Evolutionary conservation across 805 yeast genomes (phyloP), one percentile per base, ranked within the genome.

Genomic region (Clavispora asparagi): DNA sequence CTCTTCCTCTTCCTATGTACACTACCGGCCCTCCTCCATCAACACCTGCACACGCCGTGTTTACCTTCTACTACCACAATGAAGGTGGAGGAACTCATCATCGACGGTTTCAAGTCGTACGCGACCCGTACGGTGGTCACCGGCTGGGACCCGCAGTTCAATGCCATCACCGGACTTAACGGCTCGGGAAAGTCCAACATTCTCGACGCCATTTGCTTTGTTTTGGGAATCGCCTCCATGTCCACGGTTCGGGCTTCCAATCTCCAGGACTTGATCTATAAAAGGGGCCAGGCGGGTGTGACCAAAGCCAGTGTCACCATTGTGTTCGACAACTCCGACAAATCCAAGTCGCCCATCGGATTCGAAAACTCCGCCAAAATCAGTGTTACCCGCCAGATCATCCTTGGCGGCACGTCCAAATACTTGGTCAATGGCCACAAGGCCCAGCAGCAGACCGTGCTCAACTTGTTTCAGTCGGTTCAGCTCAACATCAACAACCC

Each of bases 131-230:
- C 99, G 1, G 97, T 91, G 28, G 87, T 94, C 29, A 79, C 95
- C 1, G 87, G 83, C 26, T 95, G 99, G 99, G 99, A 94, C 65
- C 78, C 87, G 1, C 96, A 87, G 67, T 95, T 94, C 69, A 94
- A 95, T 68, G 97, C 98, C 57, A 92, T 94, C 62, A 95, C 99
- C 0, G 99, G 99, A 7, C 75, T 94, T 42, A 94, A 94, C 63
- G 99, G 99, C 9, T 89, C 97, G 0, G 99, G 99, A 6, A 94
- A 94, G 61, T 92, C 98, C 19, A 94, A 94, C 63, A 91, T 94
- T 48, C 73, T 94, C 39, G 99, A 94, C 66, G 96, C 99, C 46
- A 92, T 94, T 47, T 94, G 99, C 67, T 94, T 94, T 66, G 99
- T 95, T n/a, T 74, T 94, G 30, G 99, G 99, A 45, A 91, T 94